Base-by-base conservation (phyloP, 2,329 filamentous ascomycete species). In the Immersiporthe knoxdaviesiana region DNA sequence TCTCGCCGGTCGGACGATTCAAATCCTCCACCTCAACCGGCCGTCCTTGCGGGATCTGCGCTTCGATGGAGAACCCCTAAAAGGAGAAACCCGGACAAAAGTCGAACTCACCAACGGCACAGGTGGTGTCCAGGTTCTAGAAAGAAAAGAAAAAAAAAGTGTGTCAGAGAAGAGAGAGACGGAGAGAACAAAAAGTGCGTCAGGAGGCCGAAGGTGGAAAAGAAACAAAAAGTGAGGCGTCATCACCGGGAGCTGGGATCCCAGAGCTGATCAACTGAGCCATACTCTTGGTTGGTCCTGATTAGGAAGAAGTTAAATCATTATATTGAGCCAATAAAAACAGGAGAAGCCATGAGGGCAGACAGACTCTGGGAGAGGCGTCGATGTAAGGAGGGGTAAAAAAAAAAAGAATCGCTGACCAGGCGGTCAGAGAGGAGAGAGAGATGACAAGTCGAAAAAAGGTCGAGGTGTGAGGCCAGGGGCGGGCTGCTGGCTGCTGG, bases 41-140 rank as follows among this genome's bases (percentile, higher is more conserved):
- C 60, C 47, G 54, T 50, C 37, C 61, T 58, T 39, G 37, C 63
- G 61, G 39, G 35, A n/a, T 52, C 54, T 52, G 52, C 60, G n/a
- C 50, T 32, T 37, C 30, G 21, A 68, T 56, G 56, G 58, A 68
- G 66, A 41, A 52, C 27, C 14, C 66, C 44, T 47, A 50, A 18
- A 60, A n/a, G n/a, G 59, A 47, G 66, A 30, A 18, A 35, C 60
- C 41, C 41, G 63, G 52, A 37, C 59, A 35, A n/a, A n/a, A 7
- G 37, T 10, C 37, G 11, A 10, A 39, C 37, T 39, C 37, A 64
- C 35, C 62, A 54, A 14, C 50, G n/a, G 50, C n/a, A 21, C 61
- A 58, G 52, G 47, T 54, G 58, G n/a, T 12, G 61, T 41, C 27
- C 50, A 64, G 66, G 52, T 54, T 37, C 18, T 32, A 32, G n/a